A percentile compares a stretch with the other conserved stretches of the same genome.
phyloP scores from a whole-genome alignment of 73 alveolate species.

The Durusdinium trenchii region DNA sequence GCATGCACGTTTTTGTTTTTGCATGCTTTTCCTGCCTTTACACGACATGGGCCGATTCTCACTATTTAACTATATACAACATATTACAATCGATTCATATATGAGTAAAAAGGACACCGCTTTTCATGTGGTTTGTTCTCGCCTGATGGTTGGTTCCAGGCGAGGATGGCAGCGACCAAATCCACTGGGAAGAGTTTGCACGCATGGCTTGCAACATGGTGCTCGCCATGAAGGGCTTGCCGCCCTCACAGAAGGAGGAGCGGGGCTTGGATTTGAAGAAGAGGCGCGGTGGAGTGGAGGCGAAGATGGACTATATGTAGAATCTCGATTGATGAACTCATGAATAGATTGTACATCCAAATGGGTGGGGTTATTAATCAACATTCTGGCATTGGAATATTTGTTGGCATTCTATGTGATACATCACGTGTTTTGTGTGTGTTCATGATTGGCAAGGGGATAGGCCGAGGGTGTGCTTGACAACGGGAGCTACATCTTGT shows the following conservation, averaged over 20 bases:
- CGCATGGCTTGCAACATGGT: conserved; percentile 94
- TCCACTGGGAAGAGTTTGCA: conserved; percentile 83
- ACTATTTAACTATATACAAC: too few relatives aligned
- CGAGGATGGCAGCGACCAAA: conserved; percentile 21
- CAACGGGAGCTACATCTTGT: too few relatives aligned
- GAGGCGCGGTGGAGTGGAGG: background rate
- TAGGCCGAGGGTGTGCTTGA: too few relatives aligned
- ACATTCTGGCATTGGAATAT: background rate
- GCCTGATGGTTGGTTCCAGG: background rate
- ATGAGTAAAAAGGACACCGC: too few relatives aligned
- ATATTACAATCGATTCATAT: too few relatives aligned
- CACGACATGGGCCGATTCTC: too few relatives aligned
- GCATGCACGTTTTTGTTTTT: too few relatives aligned
- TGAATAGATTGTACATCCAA: background rate
- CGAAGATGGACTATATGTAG: too few relatives aligned
- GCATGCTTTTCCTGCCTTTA: too few relatives aligned
- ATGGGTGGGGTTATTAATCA: background rate
- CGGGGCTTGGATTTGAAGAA: conserved; percentile 73
- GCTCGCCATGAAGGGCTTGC: conserved; percentile 63
- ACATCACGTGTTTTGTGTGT: too few relatives aligned
- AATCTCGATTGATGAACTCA: background rate
- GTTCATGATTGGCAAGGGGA: too few relatives aligned
- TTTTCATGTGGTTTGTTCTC: background rate
- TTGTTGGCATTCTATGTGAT: too few relatives aligned
- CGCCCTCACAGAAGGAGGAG: conserved; percentile 75